Percentiles rank a stretch among this genome's conserved stretches.
Evolutionary conservation across 768 basidiomycete genomes (phyloP).

Genomic region (Phylloporus rhodoxanthus): DNA sequence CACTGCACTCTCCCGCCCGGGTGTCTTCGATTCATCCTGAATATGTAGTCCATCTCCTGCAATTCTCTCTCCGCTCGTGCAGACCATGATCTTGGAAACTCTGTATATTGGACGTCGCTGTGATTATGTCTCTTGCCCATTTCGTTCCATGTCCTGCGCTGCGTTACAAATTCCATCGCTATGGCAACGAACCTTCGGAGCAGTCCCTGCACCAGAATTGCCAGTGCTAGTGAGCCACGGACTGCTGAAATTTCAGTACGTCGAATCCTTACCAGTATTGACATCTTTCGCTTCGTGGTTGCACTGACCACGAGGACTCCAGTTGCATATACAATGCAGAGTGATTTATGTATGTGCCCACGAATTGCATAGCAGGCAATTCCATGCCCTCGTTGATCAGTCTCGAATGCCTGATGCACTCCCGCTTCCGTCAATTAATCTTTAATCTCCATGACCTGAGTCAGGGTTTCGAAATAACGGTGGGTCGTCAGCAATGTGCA

Average conservation of each 20-base stretch:
- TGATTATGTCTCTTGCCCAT: conserved; percentile 2
- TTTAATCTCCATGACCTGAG: conserved; percentile 16
- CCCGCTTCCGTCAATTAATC: conserved; percentile 13
- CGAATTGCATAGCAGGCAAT: conserved; percentile 19
- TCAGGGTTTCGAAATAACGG: background rate
- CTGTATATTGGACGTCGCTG: conserved; percentile 13
- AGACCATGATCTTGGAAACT: conserved; percentile 25
- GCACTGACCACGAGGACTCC: conserved; percentile 22
- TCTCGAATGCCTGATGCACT: conserved; percentile 2
- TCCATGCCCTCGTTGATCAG: conserved; percentile 15
- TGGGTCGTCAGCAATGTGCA: background rate
- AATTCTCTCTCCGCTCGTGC: conserved; percentile 21
- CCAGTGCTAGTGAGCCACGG: conserved; percentile 12
- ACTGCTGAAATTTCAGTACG: conserved; percentile 4
- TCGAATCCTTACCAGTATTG: conserved; percentile 26
- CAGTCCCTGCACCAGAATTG: conserved; percentile 13
- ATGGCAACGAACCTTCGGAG: conserved; percentile 21
- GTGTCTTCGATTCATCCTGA: conserved; percentile 12
- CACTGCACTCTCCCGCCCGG: conserved; percentile 6
- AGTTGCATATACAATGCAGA: conserved; percentile 10
- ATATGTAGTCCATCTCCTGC: conserved; percentile 24
- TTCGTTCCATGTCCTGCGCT: conserved; percentile 18
- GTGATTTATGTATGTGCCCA: conserved; percentile 22
- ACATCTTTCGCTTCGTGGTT: conserved; percentile 22
- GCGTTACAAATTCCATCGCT: conserved; percentile 18